Evolutionary conservation across 129 eudicot species (phyloP).

Genomic region (Rutidosis leptorrhynchoides): DNA sequence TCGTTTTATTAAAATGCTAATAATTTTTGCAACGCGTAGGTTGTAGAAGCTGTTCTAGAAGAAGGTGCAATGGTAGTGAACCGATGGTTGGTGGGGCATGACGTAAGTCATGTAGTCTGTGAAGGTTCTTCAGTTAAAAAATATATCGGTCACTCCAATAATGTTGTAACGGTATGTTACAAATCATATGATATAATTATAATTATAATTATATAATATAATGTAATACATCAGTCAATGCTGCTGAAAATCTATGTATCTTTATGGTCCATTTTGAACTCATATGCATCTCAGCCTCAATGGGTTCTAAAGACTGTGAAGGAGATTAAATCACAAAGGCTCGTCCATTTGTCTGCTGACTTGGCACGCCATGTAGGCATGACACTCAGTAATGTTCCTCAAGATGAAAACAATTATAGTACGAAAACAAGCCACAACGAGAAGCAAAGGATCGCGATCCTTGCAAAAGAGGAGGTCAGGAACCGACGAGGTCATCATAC

Average conservation of each 20-base stretch:
- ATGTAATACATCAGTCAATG: neutral
- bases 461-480: constrained; percentile 74
- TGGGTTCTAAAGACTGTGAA: constrained; percentile 79
- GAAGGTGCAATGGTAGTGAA: constrained; percentile 60
- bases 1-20: neutral
- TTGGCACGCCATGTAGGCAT: constrained; percentile 76
- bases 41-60: constrained; percentile 48
- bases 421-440: constrained; percentile 44
- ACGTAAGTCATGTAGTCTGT: constrained; percentile 79
- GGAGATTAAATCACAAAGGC: constrained; percentile 61
- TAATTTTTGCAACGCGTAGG: constrained; percentile 28
- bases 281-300: constrained; percentile 52
- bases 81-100: constrained; percentile 63
- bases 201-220: too few relatives aligned
- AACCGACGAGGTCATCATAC: constrained; percentile 57
- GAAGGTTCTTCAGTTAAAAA: constrained; percentile 65
- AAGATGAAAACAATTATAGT: constrained; percentile 27
- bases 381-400: constrained; percentile 39
- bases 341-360: constrained; percentile 79
- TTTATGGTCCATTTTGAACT: neutral
- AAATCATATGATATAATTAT: neutral
- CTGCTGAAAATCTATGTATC: neutral
- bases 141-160: constrained; percentile 70
- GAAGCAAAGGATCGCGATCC: constrained; percentile 47
- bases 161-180: constrained; percentile 71